Evolutionary conservation across 129 eudicot genomes (phyloP), one percentile per base, ranked within the genome.

Genomic region (Rutidosis leptorrhynchoides): DNA sequence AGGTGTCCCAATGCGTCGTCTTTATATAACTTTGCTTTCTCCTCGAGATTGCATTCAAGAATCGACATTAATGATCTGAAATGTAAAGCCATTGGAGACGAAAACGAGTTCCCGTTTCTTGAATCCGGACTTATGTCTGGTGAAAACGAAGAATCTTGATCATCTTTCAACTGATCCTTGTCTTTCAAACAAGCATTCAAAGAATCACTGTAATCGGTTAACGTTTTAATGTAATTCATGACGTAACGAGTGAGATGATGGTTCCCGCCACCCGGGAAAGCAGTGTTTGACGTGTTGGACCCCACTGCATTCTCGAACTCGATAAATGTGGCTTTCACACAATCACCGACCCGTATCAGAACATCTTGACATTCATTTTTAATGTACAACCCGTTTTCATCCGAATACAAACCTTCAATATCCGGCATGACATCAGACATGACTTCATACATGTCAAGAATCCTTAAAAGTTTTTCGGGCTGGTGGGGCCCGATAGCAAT

Each of bases 201-300:
- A 17, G 87, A 78, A 14, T 82, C 81, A 6, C 80, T 70, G 62
- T 83, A 93, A 63, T 78, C 93, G 10, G 81, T 83, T 37, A 87
- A 70, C 0, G 91, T 64, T 70, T 59, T 82, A 42, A 89, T 40
- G 84, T 93, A 88, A 45, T 93, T 89, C 96, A 93, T 86, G 22
- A 93, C 99, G 27, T 93, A 93, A 10, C 93, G 74, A 3, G 99
- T 89, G 28, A 93, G 80, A 53, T 82, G 96, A 78, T 93, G 99
- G 81, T 82, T 82, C 22, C 96, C 96, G 28, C 99, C 99, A 3
- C 99, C 96, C 0, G 92, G 87, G 52, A 89, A 87, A 15, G 99
- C 71, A 42, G 58, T 84, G 3, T 83, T 68, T 22, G 99, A 84
- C 11, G 83, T 75, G 64, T 86, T 84, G n/a, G 87, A 32, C 2